Percentiles rank a stretch among this genome's conserved stretches.
Conservation (phyloP, 345 rosid genomes). For the Raphanus sativus region DNA sequence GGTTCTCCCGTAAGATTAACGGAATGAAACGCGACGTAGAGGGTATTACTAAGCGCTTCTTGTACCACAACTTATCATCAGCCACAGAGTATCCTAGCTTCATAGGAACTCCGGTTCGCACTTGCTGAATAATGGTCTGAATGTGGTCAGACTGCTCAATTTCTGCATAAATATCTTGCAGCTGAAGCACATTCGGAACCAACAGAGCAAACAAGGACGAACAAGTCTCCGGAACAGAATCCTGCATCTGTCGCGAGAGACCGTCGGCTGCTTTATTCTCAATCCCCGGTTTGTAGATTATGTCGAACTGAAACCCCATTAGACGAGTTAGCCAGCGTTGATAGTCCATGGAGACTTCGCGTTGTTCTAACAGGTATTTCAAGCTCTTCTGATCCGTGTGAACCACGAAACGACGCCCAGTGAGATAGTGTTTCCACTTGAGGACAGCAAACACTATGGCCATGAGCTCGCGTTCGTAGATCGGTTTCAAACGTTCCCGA, state of each 20-base stretch:
- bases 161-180: background rate
- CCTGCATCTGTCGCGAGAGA: background rate
- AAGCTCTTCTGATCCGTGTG: background rate
- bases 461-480: background rate
- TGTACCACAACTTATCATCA: background rate
- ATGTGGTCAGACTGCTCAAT: background rate
- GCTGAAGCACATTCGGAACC: background rate
- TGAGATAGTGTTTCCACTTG: background rate
- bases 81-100: background rate
- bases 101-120: too few relatives aligned
- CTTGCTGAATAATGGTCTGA: too few relatives aligned
- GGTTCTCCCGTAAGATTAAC: background rate
- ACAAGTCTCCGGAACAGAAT: background rate
- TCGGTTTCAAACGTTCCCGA: background rate
- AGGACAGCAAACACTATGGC: background rate
- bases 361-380: background rate
- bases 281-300: background rate
- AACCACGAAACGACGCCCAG: background rate
- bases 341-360: background rate
- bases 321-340: background rate
- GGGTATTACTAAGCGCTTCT: background rate
- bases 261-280: background rate
- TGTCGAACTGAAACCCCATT: background rate
- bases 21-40: background rate
- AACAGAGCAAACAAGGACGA: background rate